Evolutionary conservation across 176 grass and related monocot genomes (phyloP), one percentile per base, ranked within the genome.

Genomic region (Calamus simplicifolius): DNA sequence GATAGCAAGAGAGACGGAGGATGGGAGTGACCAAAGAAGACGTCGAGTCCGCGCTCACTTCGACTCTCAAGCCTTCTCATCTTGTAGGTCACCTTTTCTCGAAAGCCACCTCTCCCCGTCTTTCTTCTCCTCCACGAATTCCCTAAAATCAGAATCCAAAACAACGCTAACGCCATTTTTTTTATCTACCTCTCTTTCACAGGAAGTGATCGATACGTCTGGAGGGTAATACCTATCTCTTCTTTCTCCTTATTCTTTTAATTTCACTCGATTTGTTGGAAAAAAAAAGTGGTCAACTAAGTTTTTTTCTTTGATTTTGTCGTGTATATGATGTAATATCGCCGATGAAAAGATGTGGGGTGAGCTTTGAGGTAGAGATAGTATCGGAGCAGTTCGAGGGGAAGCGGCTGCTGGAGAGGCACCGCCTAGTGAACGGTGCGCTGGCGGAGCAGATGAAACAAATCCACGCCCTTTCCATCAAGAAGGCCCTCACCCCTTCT

Each of bases 391-490:
- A 98, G 67, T 98, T 98, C 28, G 93, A 98, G 72, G 93, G 93
- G 63, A 98, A 98, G 73, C 77, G 88, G 67, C 76, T 98, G 51
- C 76, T 98, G 70, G 93, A 98, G 73, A 50, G 93, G 73, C 93
- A 98, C 77, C 71, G 87, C 56, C 76, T 98, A 80, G 93, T 98
- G 53, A 98, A 98, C 73, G 62, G 81, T 19, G 88, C 81, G 64
- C 73, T 98, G 71, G 79, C 81, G 23, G 76, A 83, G 56, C 88
- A 83, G 73, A 98, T 98, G 81, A 78, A 83, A 5, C 56, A 88
- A 43, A 98, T 98, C 76, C 88, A 98, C 62, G 84, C 93, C 75
- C 84, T 92, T 63, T 98, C 93, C 73, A 92, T 98, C 73, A 92
- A 98, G 84, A 85, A 97, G 81, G 88, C 84, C 16, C 76, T 98